phyloP scores from a whole-genome alignment of 208 protist species.

The Sergeia podlipaevii region DNA sequence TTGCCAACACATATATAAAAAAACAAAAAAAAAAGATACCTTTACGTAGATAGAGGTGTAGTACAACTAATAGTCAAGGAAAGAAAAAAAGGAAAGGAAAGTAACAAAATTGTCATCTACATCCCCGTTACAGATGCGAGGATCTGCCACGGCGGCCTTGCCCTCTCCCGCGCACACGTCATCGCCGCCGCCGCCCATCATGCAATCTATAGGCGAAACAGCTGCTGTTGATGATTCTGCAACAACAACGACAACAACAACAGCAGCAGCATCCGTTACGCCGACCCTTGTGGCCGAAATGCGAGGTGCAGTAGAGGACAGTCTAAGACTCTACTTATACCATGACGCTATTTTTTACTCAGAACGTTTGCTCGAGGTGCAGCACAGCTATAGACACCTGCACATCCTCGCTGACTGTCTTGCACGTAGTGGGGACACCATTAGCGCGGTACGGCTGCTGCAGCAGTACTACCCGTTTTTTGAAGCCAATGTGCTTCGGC shows the following conservation, averaged over 20 bases:
- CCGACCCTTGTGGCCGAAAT: conserved; percentile 21
- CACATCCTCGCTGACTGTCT: conserved; percentile 76
- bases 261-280: conserved; percentile 11
- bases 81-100: too few species aligned
- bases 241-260: conserved; percentile 1
- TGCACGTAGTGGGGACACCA: conserved; percentile 32
- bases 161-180: not conserved
- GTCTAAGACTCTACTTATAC: conserved; percentile 56
- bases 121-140: not conserved
- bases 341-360: conserved; percentile 88
- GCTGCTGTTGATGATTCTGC: too few species aligned
- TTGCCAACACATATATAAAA: too few species aligned
- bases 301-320: conserved; percentile 47
- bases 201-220: too few species aligned
- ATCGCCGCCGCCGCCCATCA: not conserved
- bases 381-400: conserved; percentile 38
- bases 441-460: conserved; percentile 64
- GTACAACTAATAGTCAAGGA: too few species aligned
- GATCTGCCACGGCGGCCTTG: not conserved
- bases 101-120: too few species aligned
- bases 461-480: conserved; percentile 59
- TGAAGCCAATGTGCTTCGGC: conserved; percentile 8
- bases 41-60: too few species aligned
- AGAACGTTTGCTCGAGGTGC: conserved; percentile 75
- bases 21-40: too few species aligned